Base-by-base conservation (phyloP, 805 yeast genomes). In the Vanderwaltozyma polyspora region DNA sequence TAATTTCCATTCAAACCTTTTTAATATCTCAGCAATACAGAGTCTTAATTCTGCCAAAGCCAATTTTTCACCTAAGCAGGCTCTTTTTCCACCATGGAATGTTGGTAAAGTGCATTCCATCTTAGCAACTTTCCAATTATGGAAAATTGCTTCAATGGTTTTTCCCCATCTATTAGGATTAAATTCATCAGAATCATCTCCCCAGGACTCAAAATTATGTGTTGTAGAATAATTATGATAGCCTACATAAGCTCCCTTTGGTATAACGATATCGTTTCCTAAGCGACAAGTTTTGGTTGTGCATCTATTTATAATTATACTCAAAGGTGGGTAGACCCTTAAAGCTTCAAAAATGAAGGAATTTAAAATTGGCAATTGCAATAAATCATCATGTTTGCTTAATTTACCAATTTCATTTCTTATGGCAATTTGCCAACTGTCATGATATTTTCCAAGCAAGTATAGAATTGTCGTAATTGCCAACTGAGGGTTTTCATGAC, bases 401-500 rank as follows among this genome's bases (percentile, higher is more conserved):
- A 49, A 34, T 19, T 31, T 17, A 22, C 30, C 19, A 9, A 72
- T 48, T 53, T 82, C 91, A 1, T 60, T 37, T 23, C 59, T 57
- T 14, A 82, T 56, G 24, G 47, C 50, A 3, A 49, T 38, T 50
- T 79, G 87, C 42, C 70, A 62, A 1, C 41, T 32, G 1, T 52
- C 33, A 12, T 14, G 53, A 41, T 64, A 34, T 38, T 72, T 73
- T 1, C 69, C 71, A 19, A 74, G 43, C 11, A 69, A 41, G 37
- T 64, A 73, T 2, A 74, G 41, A 5, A 67, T 44, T 0, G 76
- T 68, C 1, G 69, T 62, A 39, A 73, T 43, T 9, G 73, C 50
- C 17, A 74, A 46, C 39, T 72, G 74, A 0, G 80, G 80, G 40
- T 74, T 74, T 43, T 74, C 80, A 49, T 74, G 80, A 0, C 79